phyloP scores from a whole-genome alignment of 306 rosid species.

The Benincasa hispida region DNA sequence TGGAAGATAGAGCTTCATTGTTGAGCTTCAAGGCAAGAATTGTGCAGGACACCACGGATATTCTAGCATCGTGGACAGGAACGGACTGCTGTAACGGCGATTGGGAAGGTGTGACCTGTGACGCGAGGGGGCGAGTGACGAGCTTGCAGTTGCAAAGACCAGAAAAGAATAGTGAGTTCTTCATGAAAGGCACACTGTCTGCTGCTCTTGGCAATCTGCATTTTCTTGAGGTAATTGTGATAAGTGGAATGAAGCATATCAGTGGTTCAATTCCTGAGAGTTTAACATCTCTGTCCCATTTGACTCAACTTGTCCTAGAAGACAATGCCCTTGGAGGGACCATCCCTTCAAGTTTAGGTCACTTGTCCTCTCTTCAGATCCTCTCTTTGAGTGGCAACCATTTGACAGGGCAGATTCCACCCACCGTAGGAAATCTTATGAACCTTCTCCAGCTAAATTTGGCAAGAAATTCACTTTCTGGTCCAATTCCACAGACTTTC shows the following conservation, averaged over 20 bases:
- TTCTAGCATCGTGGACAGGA: constrained; percentile 61
- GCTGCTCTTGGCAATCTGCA: constrained; percentile 58
- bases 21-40: constrained; percentile 66
- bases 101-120: constrained; percentile 90
- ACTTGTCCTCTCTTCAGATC: constrained; percentile 44
- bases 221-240: constrained; percentile 69
- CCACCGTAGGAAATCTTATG: constrained; percentile 44
- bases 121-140: constrained; percentile 64
- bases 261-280: constrained; percentile 65
- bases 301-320: constrained; percentile 59
- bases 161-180: constrained; percentile 23
- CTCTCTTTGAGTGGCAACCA: constrained; percentile 67
- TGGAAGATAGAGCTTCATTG: constrained; percentile 71
- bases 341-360: constrained; percentile 73
- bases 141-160: constrained; percentile 69
- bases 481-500: constrained; percentile 52
- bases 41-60: constrained; percentile 56
- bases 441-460: constrained; percentile 51
- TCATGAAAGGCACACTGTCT: constrained; percentile 79
- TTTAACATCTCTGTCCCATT: constrained; percentile 55
- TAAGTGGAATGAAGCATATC: constrained; percentile 70
- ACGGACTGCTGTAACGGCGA: constrained; percentile 81
- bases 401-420: constrained; percentile 64
- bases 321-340: constrained; percentile 65
- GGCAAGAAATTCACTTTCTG: constrained; percentile 54